Evolutionary conservation across 2,329 filamentous ascomycete genomes (phyloP), one percentile per base, ranked within the genome.

Genomic region (Curvularia eragrostidis): DNA sequence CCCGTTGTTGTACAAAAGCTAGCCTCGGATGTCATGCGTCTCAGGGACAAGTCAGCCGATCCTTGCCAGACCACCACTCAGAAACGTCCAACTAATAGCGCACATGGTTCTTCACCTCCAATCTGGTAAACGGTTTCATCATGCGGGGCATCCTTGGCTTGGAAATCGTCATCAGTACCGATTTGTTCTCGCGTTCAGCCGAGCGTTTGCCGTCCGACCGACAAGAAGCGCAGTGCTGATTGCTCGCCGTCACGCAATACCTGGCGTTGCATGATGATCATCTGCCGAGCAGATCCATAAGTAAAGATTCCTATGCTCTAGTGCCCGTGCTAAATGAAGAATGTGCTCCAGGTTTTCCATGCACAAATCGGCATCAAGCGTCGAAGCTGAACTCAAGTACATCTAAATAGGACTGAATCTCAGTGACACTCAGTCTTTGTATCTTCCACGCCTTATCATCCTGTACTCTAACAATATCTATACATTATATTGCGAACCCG

Each of bases 191-290:
- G 63, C 58, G 58, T 51, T 52, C 44, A 63, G 48, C 54, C 32
- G 38, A 41, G 44, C 28, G 54, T n/a, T 41, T 56, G 46, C 52
- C 62, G 57, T 55, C 55, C 47, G 64, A 50, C 70, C 69, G 69
- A 67, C 56, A 54, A 58, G 52, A 72, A 55, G 63, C 68, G 65
- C 67, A 48, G 34, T 54, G 44, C 46, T 39, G 34, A 54, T 39
- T 49, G 47, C 30, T 26, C 34, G 10, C 24, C 34, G 47, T 57
- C 43, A 51, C 39, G 46, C 39, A 41, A 57, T 38, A 18, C 26
- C 53, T 47, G 8, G 30, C 53, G 34, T 32, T 30, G 18, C 39
- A 55, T 36, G 34, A 39, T 54, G 43, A 18, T 52, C 15, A 8
- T 50, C 39, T 30, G 32, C 47, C 47, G 47, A 38, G 15, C 12